Base-by-base conservation (phyloP, 1,284 basidiomycete genomes). In the Ganoderma multipileum region DNA sequence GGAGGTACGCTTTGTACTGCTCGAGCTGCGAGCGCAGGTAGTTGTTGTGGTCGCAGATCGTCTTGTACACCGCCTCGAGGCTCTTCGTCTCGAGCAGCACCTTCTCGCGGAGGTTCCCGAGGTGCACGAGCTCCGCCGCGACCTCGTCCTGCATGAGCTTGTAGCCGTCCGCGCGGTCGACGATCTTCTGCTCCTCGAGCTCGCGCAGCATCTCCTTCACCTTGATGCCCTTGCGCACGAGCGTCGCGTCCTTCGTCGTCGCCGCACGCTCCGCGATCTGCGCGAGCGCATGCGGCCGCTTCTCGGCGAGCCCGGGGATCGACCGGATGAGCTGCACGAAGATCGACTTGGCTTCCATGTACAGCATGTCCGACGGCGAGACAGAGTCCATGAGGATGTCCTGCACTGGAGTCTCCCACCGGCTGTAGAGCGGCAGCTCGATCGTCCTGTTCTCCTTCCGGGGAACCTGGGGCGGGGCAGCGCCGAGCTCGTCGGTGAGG, bases 321-420 rank as follows among this genome's bases (percentile, higher is more conserved):
- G 97, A 98, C 73, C 98, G 96, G 65, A 99, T 90, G 59, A 99
- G 89, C 79, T 98, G 96, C 47, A 99, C 98, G 78, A 99, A 97
- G 78, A 99, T 98, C 26, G 97, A 98, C 84, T 99, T 99, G 71
- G 98, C 95, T 81, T 99, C 98, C 96, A 99, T 99, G 84, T 99
- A 99, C 28, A 99, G 88, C 88, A 99, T 97, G 82, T 99, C 98
- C 78, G 94, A 96, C 67, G 96, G 96, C 28, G 98, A 99, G 50
- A 99, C 93, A 54, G 96, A 95, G 82, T 97, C 96, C 91, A 99
- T 97, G 73, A 99, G 89, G 61, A 99, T 91, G 78, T 99, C 98
- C 77, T 99, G 97, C 66, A 99, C 96, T 2, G 97, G 97, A 23
- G 96, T 99, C 84, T 99, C 98, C 98, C 98, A 99, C 33, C 98